Base-by-base conservation (phyloP, 306 rosid genomes). In the Quercus suber region DNA sequence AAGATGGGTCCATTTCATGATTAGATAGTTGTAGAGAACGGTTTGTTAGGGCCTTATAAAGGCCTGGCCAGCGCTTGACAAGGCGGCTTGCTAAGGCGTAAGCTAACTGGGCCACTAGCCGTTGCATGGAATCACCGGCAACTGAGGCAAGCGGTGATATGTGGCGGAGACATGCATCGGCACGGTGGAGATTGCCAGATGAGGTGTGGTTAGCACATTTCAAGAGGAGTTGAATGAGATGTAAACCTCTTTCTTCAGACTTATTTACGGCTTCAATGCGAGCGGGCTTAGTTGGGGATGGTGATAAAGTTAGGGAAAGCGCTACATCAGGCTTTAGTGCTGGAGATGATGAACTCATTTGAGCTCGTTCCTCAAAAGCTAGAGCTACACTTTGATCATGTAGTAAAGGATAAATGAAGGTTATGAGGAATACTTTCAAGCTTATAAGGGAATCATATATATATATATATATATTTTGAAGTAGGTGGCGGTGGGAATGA, bases 111-210 rank as follows among this genome's bases (percentile, higher is more conserved):
- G 86, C 76, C 21, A 76, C 71, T 2, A 82, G 60, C 3, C 86
- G 17, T 52, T 82, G 86, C 57, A 78, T 55, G 73, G 82, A 74
- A 37, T 82, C 82, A 3, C 86, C 86, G 12, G 45, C 2, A 25
- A 73, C 14, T 5, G 79, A 77, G 27, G 82, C 57, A 5, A 77
- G 71, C 21, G 59, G 76, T 9, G 85, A 64, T 59, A 82, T 82
- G 23, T 73, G 85, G 75, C 25, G 35, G 53, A 82, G 82, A 60
- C 82, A 73, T n/a, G 76, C 31, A 7, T 78, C 82, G 15, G 73
- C 86, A 4, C 28, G 82, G 59, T 59, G 75, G 70, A 82, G 85
- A 30, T 77, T 77, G 43, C 79, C 76, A 6, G 79, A 77, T 4
- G 75, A 63, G 13, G 41, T 37, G 20, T 82, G 79, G 3, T 72